phyloP scores from a whole-genome alignment of 805 yeast species.

The Pichia heedii region DNA sequence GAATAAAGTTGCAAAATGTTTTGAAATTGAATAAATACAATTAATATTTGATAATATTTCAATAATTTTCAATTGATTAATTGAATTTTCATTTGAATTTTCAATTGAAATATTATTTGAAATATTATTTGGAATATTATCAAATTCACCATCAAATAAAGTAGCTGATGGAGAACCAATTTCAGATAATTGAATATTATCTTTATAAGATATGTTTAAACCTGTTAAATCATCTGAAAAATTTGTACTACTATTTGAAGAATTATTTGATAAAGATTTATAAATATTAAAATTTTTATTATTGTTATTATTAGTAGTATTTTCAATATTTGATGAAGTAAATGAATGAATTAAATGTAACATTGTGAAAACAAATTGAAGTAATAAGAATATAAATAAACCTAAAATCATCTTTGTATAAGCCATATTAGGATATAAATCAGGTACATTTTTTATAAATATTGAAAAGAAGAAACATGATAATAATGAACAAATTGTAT shows the following conservation, averaged over 20 bases:
- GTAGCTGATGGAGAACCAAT: constrained; percentile 30
- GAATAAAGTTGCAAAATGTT: constrained; percentile 22
- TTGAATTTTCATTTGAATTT: neutral
- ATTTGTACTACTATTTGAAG: constrained; percentile 4
- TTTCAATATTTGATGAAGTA: neutral
- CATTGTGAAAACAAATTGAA: constrained; percentile 49
- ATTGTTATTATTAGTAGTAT: neutral
- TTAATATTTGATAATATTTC: constrained; percentile 22
- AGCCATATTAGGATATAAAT: constrained; percentile 68
- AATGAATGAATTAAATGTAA: constrained; percentile 17
- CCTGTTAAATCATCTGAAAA: constrained; percentile 8
- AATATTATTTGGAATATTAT: neutral
- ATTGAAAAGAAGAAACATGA: constrained; percentile 49
- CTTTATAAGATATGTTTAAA: neutral
- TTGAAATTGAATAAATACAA: neutral
- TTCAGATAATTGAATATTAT: constrained; percentile 22
- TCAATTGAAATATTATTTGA: no score
- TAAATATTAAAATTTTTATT: no score
- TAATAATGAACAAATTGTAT: constrained; percentile 35
- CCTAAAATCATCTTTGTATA: constrained; percentile 60
- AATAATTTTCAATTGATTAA: constrained; percentile 29
- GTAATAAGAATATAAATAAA: constrained; percentile 40
- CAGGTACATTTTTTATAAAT: constrained; percentile 51
- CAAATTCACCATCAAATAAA: constrained; percentile 20
- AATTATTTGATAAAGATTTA: no score